Conservation (phyloP, 2,329 filamentous ascomycete genomes). For the Colletotrichum brevisporum region DNA sequence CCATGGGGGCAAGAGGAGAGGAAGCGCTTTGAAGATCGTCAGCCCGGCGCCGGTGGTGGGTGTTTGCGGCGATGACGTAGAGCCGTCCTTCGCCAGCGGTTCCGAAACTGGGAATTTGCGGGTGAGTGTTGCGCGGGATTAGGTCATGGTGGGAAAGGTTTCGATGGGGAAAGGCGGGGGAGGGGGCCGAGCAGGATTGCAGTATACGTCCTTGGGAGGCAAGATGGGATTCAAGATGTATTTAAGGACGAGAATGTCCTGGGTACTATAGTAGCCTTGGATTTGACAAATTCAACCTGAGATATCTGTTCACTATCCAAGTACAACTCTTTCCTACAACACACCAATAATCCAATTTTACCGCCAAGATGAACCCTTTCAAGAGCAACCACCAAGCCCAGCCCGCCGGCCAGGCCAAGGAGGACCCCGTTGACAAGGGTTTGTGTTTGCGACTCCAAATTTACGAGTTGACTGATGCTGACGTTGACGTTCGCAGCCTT, state of each 20-base stretch:
- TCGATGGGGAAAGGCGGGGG: conserved; percentile 23
- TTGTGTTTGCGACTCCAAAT: background rate
- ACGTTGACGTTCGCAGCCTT: conserved; percentile 45
- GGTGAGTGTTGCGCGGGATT: conserved; percentile 3
- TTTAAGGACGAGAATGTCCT: conserved; percentile 4
- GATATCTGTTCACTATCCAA: no score
- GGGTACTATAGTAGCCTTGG: background rate
- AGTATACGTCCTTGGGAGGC: background rate
- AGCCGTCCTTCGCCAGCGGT: background rate
- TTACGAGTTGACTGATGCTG: background rate
- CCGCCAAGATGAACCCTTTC: conserved; percentile 27
- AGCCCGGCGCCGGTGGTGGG: background rate
- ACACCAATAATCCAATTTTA: background rate
- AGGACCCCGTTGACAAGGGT: conserved; percentile 59
- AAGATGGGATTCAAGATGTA: background rate
- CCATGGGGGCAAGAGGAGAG: background rate
- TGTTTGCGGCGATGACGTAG: conserved; percentile 26
- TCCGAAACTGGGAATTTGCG: conserved; percentile 32
- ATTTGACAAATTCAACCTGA: no score
- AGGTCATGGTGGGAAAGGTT: conserved; percentile 28
- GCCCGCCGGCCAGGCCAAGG: conserved; percentile 39
- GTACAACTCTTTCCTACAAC: background rate
- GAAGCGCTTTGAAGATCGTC: background rate
- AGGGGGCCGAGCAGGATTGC: conserved; percentile 13
- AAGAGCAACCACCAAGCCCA: conserved; percentile 26